Percentiles rank a stretch among this genome's conserved stretches.
These are phyloP conservation scores for Lepidium sativum DNA, from an alignment of 345 rosid genomes.

Conservation along the genomic window DNA sequence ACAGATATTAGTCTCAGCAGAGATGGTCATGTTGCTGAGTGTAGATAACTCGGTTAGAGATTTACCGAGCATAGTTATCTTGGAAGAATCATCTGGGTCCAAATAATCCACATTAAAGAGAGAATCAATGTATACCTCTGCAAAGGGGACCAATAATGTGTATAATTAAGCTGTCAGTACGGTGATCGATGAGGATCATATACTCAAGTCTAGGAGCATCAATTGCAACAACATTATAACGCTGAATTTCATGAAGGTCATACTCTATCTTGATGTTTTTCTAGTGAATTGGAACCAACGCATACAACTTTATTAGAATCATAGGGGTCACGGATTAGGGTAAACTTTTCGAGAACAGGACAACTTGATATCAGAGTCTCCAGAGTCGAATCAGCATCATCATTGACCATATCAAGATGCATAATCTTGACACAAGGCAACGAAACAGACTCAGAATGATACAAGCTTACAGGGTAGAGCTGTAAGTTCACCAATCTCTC, in stretches of 20 bases:
- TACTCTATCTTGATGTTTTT: not conserved
- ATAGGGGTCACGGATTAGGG: not conserved
- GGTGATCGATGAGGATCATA: conserved; percentile 10
- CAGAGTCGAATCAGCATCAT: conserved; percentile 15
- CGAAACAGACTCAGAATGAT: not conserved
- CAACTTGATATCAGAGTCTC: conserved; percentile 12
- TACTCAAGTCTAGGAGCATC: conserved; percentile 18
- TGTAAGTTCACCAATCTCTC: not conserved
- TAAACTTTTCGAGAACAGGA: conserved; percentile 10
- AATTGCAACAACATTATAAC: not conserved
- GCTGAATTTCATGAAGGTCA: no score
- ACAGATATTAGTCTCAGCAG: not conserved
- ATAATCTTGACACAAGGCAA: conserved; percentile 21
- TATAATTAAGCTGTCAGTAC: conserved; percentile 9
- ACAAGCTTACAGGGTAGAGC: not conserved
- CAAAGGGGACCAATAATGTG: conserved; percentile 2
- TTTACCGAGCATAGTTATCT: conserved; percentile 2
- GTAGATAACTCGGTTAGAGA: conserved; percentile 10
- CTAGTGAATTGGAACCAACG: conserved; percentile 11
- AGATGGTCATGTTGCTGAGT: conserved; percentile 5
- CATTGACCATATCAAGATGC: not conserved
- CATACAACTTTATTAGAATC: conserved; percentile 3
- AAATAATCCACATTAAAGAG: conserved; percentile 4
- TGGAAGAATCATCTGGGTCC: not conserved
- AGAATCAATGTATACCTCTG: conserved; percentile 15